Conservation (phyloP, 192 early-diverging fungal genomes). For the Diversispora epigaea region DNA sequence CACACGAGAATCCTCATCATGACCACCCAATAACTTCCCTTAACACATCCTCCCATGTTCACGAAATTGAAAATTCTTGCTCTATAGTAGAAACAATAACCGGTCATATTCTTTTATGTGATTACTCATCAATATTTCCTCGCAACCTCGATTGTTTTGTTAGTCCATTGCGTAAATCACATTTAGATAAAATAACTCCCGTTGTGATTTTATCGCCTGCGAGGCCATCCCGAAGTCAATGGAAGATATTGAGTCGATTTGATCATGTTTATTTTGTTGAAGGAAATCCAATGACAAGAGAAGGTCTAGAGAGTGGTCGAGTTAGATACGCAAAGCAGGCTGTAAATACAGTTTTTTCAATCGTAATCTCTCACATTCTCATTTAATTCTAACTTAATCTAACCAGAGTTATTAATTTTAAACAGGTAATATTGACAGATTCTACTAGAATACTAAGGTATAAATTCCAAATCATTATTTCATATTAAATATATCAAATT, state of each 20-base stretch:
- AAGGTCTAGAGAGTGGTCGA: constrained; percentile 24
- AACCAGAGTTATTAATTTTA: no score
- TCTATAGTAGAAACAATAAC: constrained; percentile 11
- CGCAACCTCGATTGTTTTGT: constrained; percentile 34
- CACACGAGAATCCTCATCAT: neutral
- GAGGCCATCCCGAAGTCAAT: constrained; percentile 28
- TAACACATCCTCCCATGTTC: neutral
- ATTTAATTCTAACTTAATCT: no score
- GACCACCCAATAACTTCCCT: neutral
- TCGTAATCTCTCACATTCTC: no score
- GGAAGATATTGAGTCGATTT: constrained; percentile 30
- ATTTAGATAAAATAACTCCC: constrained; percentile 25
- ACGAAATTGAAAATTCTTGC: constrained; percentile 1
- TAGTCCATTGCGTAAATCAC: constrained; percentile 27
- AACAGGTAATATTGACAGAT: constrained; percentile 27
- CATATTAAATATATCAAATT: neutral
- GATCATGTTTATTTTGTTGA: constrained; percentile 30
- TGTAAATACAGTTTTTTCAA: neutral
- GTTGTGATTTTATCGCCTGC: constrained; percentile 26
- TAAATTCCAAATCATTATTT: neutral
- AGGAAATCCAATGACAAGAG: constrained; percentile 35
- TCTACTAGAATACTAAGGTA: constrained; percentile 30
- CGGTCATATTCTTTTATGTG: constrained; percentile 29
- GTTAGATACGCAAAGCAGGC: constrained; percentile 26
- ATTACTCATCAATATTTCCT: constrained; percentile 29